Evolutionary conservation across 2,329 filamentous ascomycete genomes (phyloP).

Genomic region (Onygena corvina): DNA sequence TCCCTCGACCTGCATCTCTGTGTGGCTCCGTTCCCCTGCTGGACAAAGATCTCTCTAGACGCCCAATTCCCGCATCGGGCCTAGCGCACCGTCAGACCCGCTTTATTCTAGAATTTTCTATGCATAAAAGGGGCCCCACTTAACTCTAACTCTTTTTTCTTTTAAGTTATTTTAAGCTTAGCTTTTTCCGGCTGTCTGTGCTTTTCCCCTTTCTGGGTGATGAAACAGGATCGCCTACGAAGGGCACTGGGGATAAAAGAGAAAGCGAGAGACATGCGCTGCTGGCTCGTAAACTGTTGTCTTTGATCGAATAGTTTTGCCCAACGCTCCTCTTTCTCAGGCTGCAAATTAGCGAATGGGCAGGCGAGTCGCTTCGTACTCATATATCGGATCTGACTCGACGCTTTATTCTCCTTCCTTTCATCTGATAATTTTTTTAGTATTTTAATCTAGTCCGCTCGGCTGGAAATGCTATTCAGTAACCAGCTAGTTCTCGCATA

Average conservation of each 20-base stretch:
- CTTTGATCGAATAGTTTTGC: too few relatives aligned
- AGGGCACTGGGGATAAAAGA: too few relatives aligned
- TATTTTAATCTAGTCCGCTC: not conserved
- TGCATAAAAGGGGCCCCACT: slow-evolving; percentile 6
- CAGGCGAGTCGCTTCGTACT: not conserved
- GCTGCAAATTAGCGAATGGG: too few relatives aligned
- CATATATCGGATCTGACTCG: not conserved
- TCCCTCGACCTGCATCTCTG: not conserved
- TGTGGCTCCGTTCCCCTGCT: not conserved
- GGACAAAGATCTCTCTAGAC: not conserved
- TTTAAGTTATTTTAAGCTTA: not conserved
- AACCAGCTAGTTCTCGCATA: slow-evolving; percentile 1
- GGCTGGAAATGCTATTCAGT: not conserved
- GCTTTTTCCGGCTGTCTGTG: not conserved
- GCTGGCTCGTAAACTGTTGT: too few relatives aligned
- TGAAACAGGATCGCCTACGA: too few relatives aligned
- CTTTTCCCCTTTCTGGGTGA: slow-evolving; percentile 1
- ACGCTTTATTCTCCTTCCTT: not conserved
- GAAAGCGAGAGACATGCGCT: too few relatives aligned
- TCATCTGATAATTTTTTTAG: not conserved
- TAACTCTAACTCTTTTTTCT: slow-evolving; percentile 8
- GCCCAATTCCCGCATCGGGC: not conserved
- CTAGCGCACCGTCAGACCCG: not conserved
- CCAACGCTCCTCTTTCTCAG: too few relatives aligned
- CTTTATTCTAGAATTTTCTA: not conserved